Evolutionary conservation across 1,139 yeast species (phyloP), one percentile per base, ranked within the genome.

Genomic region (Yamadazyma atlantica): DNA sequence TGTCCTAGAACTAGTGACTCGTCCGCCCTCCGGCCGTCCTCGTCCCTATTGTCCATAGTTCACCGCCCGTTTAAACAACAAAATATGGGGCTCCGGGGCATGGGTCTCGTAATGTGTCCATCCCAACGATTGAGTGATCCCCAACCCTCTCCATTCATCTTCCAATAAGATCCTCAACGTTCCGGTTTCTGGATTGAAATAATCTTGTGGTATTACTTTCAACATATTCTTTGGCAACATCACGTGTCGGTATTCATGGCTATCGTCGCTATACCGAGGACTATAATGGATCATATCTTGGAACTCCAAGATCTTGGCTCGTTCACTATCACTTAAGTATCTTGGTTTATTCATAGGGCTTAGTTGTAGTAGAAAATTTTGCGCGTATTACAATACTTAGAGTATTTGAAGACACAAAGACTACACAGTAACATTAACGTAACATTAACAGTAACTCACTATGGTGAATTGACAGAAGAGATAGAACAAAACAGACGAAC

Each of bases 31-130:
- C n/a, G n/a, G n/a, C n/a, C n/a, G n/a, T n/a, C n/a, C 27, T 24
- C 5, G n/a, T 26, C 29, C n/a, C 9, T 18, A 16, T 15, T 29
- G 57, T 12, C 60, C 58, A 38, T 62, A 64, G 48, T 66, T 68
- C 40, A 63, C 66, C 40, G 83, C 77, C 53, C 88, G 71, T 59
- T 90, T 92, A 70, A 94, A 94, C 47, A 94, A 72, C 45, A 94
- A 69, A 45, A 94, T 92, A 58, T 94, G 98, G 19, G 99, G 99
- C 61, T 94, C 99, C 25, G 98, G 99, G 0, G 97, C 82, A 62
- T 94, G 99, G 36, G 96, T 90, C 57, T 92, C 99, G 58, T 92
- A 94, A 62, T 94, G 98, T 36, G 78, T 94, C 99, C 99, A 94
- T 1, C 99, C 99, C 44, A 94, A 72, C 33, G 96, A 86, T 62